Evolutionary conservation across 2,329 filamentous ascomycete genomes (phyloP).

Genomic region (Raffaelea deltoideospora): DNA sequence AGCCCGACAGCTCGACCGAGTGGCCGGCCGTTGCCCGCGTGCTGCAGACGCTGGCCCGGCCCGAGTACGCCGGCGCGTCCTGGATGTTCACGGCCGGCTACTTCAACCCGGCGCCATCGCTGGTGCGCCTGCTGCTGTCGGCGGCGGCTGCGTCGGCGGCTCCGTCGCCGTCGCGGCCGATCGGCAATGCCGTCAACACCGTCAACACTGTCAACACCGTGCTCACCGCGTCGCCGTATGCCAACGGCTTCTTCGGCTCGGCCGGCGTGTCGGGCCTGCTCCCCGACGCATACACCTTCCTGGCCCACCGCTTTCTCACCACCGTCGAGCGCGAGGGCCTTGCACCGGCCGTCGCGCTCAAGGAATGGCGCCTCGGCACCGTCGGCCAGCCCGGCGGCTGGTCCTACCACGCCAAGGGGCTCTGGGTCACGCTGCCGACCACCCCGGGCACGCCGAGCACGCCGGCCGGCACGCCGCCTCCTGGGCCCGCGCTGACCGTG

Average conservation of each 20-base stretch:
- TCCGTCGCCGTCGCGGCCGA: too few species aligned
- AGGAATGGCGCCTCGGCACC: slow-evolving; percentile 77
- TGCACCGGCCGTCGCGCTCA: slow-evolving; percentile 49
- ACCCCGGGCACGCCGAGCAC: too few species aligned
- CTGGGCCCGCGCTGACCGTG: slow-evolving; percentile 63
- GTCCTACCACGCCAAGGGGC: slow-evolving; percentile 96
- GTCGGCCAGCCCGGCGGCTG: slow-evolving; percentile 72
- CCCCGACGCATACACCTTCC: slow-evolving; percentile 80
- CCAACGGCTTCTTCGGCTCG: slow-evolving; percentile 89
- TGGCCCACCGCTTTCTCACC: slow-evolving; percentile 68
- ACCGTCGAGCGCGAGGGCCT: slow-evolving; percentile 30
- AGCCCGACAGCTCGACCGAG: slow-evolving; percentile 72
- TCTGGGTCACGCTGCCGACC: slow-evolving; percentile 68
- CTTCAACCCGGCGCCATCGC: slow-evolving; percentile 84
- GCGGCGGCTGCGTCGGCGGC: slow-evolving; percentile 38
- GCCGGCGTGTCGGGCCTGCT: slow-evolving; percentile 80
- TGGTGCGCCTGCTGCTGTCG: slow-evolving; percentile 64
- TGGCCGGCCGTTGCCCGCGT: slow-evolving; percentile 66
- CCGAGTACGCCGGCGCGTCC: slow-evolving; percentile 50
- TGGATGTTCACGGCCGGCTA: slow-evolving; percentile 98
- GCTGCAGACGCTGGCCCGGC: slow-evolving; percentile 48
- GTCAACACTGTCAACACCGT: slow-evolving; percentile 73
- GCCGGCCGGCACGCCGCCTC: too few species aligned
- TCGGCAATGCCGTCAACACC: too few species aligned
- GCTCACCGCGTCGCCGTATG: slow-evolving; percentile 81